phyloP scores from a whole-genome alignment of 1,284 basidiomycete species.

The Termitomyces sp. region DNA sequence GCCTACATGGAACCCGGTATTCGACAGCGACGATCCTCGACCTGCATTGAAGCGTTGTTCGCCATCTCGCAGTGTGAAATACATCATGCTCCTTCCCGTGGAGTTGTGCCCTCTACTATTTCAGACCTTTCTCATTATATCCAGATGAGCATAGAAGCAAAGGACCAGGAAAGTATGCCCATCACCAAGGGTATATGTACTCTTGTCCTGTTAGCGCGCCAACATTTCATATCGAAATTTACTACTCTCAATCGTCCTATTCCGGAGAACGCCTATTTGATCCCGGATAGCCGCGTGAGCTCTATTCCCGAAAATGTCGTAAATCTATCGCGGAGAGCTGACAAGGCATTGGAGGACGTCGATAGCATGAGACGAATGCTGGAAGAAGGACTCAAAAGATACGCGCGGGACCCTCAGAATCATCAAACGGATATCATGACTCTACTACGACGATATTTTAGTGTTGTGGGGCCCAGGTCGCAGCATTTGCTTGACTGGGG shows the following conservation, averaged over 20 bases:
- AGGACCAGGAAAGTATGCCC: neutral
- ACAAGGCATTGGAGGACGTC: neutral
- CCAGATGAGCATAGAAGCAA: neutral
- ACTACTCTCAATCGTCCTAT: neutral
- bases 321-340: neutral
- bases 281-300: neutral
- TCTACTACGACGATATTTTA: neutral
- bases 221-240: neutral
- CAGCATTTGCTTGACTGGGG: neutral
- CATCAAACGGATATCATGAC: neutral
- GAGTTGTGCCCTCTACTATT: neutral
- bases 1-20: neutral
- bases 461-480: neutral
- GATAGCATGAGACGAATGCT: neutral
- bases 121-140: neutral
- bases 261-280: neutral
- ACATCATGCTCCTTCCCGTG: neutral
- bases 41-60: constrained; percentile 1
- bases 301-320: neutral
- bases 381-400: neutral
- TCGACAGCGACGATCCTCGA: neutral
- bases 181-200: neutral
- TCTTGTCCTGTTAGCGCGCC: neutral
- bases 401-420: neutral
- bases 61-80: constrained; percentile 1